Evolutionary conservation across 257 asterid genomes (phyloP).

Genomic region (Solanum virginianum): DNA sequence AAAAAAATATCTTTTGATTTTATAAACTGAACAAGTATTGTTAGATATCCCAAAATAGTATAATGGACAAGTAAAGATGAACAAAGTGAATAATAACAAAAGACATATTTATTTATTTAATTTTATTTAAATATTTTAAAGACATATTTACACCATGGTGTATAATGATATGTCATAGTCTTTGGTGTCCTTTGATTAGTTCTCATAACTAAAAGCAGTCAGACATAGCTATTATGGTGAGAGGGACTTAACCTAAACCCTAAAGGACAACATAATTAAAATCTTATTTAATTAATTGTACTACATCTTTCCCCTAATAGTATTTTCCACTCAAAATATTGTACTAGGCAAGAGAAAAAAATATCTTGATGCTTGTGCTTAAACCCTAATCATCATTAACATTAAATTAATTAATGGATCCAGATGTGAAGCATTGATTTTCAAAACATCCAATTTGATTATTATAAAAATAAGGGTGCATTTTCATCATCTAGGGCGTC

Average conservation of each 20-base stretch:
- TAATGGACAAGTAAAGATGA: too few species aligned
- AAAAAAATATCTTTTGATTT: too few species aligned
- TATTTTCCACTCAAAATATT: background rate
- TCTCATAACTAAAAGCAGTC: constrained; percentile 47
- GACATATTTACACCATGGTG: background rate
- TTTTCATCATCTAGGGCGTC: constrained; percentile 56
- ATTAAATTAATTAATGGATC: background rate
- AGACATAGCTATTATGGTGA: constrained; percentile 58
- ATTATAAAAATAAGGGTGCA: constrained; percentile 4
- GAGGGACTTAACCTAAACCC: constrained; percentile 61
- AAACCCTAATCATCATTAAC: background rate
- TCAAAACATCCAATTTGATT: constrained; percentile 10
- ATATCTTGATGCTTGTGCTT: background rate
- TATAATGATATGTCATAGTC: constrained; percentile 56
- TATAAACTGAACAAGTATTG: too few species aligned
- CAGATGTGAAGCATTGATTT: constrained; percentile 13
- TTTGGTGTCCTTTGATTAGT: constrained; percentile 60
- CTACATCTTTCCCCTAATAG: background rate
- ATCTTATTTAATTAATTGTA: background rate
- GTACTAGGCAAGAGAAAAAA: background rate
- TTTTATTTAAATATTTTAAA: too few species aligned
- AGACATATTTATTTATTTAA: too few species aligned
- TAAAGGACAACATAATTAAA: background rate
- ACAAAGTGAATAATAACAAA: too few species aligned
- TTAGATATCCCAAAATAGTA: too few species aligned